These are phyloP conservation scores for Hortiboletus rubellus DNA, from an alignment of 1,284 basidiomycete species.

Conservation along the genomic window DNA sequence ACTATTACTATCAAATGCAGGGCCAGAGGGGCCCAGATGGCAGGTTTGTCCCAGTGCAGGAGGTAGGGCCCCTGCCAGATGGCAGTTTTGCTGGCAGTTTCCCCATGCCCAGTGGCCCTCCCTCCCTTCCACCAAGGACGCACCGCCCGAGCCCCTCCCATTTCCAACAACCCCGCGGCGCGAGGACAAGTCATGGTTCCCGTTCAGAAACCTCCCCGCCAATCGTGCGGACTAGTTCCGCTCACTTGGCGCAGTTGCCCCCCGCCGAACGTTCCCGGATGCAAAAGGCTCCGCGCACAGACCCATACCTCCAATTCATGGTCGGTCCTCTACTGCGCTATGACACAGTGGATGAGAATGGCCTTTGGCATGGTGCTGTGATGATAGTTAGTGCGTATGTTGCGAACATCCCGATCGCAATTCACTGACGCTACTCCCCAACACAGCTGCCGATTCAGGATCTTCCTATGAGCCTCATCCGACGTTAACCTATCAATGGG, in stretches of 20 bases:
- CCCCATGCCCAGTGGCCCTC: conserved; percentile 26
- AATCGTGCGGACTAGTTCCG: conserved; percentile 23
- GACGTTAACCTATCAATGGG: conserved; percentile 75
- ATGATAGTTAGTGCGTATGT: conserved; percentile 71
- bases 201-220: conserved; percentile 11
- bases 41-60: conserved; percentile 51
- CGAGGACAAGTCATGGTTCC: conserved; percentile 8
- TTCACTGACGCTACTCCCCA: conserved; percentile 5
- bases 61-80: conserved; percentile 53
- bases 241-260: conserved; percentile 49
- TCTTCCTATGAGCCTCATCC: conserved; percentile 81
- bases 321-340: conserved; percentile 89
- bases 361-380: conserved; percentile 86
- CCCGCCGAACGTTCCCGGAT: conserved; percentile 64
- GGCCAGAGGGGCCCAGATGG: conserved; percentile 53
- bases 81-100: conserved; percentile 56
- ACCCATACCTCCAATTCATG: conserved; percentile 76
- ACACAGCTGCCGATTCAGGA: conserved; percentile 68
- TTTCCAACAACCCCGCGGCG: conserved; percentile 1
- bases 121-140: conserved; percentile 41
- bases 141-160: conserved; percentile 23
- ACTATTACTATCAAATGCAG: conserved; percentile 24
- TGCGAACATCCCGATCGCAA: background rate
- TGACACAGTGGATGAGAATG: conserved; percentile 79
- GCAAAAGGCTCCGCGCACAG: conserved; percentile 60